Evolutionary conservation across 345 rosid genomes (phyloP), one percentile per base, ranked within the genome.

Genomic region (Arabis alpina): DNA sequence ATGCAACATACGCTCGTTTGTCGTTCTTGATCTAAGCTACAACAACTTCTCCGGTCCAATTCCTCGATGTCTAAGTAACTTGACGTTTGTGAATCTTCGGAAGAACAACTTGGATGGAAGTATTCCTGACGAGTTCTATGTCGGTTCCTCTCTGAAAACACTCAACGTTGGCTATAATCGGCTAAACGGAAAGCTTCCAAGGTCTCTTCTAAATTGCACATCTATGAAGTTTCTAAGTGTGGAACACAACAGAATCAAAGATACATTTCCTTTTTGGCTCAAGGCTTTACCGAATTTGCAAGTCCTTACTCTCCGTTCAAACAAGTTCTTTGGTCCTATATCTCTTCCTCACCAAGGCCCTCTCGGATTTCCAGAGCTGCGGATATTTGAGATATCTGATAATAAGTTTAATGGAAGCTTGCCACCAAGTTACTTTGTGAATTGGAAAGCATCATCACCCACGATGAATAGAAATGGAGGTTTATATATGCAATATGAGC

Each of bases 211-310:
- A 1, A 61, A 61, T 5, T 62, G 76, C 2, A 44, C 49, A 0
- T 70, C 50, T 41, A 25, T 70, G 0, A 0, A 0, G 54, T 12
- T 61, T 60, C 27, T 70, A 25, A 24, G 0, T 2, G 10, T 61
- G 9, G 15, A 5, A 2, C 1, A 71, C 39, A 71, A 71, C 19
- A 16, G 0, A 30, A 11, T 70, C 2, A 0, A 50, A 49, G 73
- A 68, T 9, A n/a, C 10, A 7, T 68, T 68, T 36, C 64, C 64
- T 3, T 70, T 70, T 3, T 70, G 59, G 74, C 66, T 70, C 24
- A 50, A 28, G 32, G 59, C 42, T 15, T 15, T 40, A 49, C 59
- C 59, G 0, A 8, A 39, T 11, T 27, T 70, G 56, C 12, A 56
- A 47, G 48, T 56, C 27, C 16, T 68, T 2, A 24, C 0, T 30